phyloP scores from a whole-genome alignment of 495 filamentous ascomycete genomes.

The Pyronema omphalodes region DNA sequence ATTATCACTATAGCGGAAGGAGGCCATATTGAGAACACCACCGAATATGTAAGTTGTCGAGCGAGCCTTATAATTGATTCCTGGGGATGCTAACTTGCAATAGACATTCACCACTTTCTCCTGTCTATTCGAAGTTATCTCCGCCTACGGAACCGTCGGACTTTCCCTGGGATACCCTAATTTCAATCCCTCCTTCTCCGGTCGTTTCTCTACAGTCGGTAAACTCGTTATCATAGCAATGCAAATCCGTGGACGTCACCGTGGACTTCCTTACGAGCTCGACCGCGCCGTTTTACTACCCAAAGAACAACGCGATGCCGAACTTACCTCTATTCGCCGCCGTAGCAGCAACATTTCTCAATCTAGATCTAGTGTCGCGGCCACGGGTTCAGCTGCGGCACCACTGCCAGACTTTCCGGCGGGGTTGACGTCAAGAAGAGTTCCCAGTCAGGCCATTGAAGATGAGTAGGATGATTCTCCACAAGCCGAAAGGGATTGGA shows the following conservation, averaged over 20 bases:
- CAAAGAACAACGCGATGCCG: conserved; percentile 44
- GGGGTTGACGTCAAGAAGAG: neutral
- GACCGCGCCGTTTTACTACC: conserved; percentile 46
- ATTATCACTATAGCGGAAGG: conserved; percentile 40
- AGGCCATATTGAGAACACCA: conserved; percentile 30
- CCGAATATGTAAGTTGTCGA: conserved; percentile 26
- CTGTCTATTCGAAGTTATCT: conserved; percentile 35
- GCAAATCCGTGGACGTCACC: conserved; percentile 81
- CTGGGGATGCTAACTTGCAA: neutral
- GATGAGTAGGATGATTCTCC: conserved; percentile 7
- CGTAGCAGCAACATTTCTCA: conserved; percentile 11
- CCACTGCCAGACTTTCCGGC: neutral
- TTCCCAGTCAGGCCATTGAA: conserved; percentile 8
- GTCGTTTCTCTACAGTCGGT: conserved; percentile 58
- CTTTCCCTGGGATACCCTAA: conserved; percentile 64
- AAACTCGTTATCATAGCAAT: conserved; percentile 87
- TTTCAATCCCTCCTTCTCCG: conserved; percentile 59
- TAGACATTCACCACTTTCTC: conserved; percentile 32
- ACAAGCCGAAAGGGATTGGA: no score
- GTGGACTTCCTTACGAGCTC: conserved; percentile 77
- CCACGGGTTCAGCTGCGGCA: conserved; percentile 8
- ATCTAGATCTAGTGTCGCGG: conserved; percentile 3
- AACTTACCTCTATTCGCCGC: conserved; percentile 25
- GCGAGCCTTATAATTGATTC: neutral
- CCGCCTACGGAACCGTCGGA: conserved; percentile 66